phyloP scores from a whole-genome alignment of 129 eudicot genomes.

The Arctium minus region DNA sequence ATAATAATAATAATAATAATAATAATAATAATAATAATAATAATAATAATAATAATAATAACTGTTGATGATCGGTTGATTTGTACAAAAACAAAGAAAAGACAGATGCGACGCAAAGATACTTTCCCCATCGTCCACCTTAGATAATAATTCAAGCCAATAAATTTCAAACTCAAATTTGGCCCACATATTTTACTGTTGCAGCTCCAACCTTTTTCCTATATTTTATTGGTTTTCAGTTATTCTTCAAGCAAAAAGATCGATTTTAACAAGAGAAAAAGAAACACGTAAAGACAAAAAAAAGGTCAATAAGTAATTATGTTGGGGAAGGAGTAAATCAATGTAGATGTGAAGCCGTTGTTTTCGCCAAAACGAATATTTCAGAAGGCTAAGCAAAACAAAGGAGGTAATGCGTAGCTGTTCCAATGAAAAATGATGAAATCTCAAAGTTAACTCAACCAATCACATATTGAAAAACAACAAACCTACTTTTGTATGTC shows the following conservation, averaged over 20 bases:
- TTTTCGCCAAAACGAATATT: neutral
- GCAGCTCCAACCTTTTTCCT: neutral
- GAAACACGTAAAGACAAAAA: neutral
- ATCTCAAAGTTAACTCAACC: neutral
- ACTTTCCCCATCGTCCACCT: neutral
- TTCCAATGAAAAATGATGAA: slow-evolving; percentile 1
- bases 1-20: no score
- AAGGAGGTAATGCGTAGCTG: neutral
- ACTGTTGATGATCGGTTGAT: neutral
- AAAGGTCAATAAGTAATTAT: slow-evolving; percentile 2
- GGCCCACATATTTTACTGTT: slow-evolving; percentile 5
- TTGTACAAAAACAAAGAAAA: neutral
- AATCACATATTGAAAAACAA: slow-evolving; percentile 7
- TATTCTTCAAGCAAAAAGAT: slow-evolving; percentile 9
- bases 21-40: no score
- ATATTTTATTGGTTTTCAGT: slow-evolving; percentile 9
- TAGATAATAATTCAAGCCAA: neutral
- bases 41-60: neutral
- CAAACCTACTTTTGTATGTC: slow-evolving; percentile 2
- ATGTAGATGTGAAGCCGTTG: slow-evolving; percentile 1
- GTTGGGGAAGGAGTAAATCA: neutral
- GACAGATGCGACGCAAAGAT: neutral
- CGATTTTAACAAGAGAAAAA: neutral
- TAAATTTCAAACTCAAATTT: slow-evolving; percentile 8
- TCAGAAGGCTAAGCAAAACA: neutral